These are phyloP conservation scores for Salix udensis DNA, from an alignment of 345 rosid genomes.

Conservation along the genomic window DNA sequence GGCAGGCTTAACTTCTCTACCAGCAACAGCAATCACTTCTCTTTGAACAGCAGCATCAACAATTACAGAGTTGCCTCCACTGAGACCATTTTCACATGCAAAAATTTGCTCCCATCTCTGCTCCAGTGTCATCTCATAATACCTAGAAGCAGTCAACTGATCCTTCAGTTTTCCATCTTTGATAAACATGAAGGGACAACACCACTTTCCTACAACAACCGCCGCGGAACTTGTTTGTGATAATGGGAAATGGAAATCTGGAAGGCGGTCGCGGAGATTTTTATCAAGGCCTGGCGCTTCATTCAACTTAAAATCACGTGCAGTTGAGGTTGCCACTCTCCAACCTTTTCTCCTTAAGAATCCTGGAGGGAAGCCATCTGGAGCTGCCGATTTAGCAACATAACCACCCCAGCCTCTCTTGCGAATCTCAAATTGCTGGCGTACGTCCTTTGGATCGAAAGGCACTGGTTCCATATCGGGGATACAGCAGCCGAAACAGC, in stretches of 20 bases:
- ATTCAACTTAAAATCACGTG: not conserved
- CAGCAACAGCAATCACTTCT: constrained; percentile 4
- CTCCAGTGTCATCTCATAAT: constrained; percentile 12
- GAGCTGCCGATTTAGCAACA: constrained; percentile 8
- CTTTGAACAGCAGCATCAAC: constrained; percentile 6
- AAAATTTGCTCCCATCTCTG: constrained; percentile 17
- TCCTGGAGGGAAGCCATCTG: constrained; percentile 16
- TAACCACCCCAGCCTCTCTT: not conserved
- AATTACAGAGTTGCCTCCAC: not conserved
- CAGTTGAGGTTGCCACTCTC: constrained; percentile 1
- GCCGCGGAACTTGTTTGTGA: not conserved
- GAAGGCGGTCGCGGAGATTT: constrained; percentile 9
- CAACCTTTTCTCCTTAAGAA: constrained; percentile 20
- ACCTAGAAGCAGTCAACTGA: constrained; percentile 9
- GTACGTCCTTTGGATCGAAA: not conserved
- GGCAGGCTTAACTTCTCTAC: not conserved
- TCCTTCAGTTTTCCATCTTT: constrained; percentile 8
- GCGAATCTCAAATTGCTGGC: constrained; percentile 14
- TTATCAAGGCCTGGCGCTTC: constrained; percentile 22
- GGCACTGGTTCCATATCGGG: constrained; percentile 4
- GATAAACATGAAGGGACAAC: constrained; percentile 15
- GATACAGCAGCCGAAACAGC: constrained; percentile 10
- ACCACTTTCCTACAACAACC: constrained; percentile 20
- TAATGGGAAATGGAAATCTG: constrained; percentile 10
- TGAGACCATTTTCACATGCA: not conserved